A percentile compares a stretch with the other conserved stretches of the same genome.
phyloP scores from a whole-genome alignment of 306 rosid genomes.

The Gastrolobium bilobum region DNA sequence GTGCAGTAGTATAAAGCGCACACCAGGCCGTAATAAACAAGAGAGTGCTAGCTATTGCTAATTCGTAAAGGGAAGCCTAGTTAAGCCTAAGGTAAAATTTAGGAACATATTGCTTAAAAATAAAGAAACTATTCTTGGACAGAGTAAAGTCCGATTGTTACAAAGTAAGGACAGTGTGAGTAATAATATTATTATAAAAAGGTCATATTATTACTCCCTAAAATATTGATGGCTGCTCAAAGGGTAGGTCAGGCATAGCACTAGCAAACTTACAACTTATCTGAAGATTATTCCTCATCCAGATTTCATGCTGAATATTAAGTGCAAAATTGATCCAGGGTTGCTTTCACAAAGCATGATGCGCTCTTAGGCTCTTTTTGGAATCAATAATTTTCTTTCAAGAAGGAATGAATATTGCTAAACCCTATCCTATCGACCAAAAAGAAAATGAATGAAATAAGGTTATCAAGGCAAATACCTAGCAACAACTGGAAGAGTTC shows the following conservation, averaged over 20 bases:
- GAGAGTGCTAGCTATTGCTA: no score
- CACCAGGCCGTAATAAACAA: no score
- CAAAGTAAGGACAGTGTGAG: no score
- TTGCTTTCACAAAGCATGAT: conserved; percentile 7
- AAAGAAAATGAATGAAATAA: neutral
- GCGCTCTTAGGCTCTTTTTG: neutral
- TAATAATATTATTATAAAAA: no score
- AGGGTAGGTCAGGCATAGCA: neutral
- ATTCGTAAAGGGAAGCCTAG: no score
- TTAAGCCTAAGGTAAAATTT: no score
- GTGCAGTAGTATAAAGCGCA: no score
- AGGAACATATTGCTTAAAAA: no score
- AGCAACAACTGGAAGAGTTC: conserved; percentile 6
- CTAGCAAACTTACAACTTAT: neutral
- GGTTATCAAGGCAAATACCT: neutral
- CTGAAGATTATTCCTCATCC: neutral
- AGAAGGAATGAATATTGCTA: neutral
- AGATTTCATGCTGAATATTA: neutral
- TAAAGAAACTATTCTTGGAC: no score
- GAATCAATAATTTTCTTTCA: neutral
- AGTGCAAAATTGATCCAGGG: neutral
- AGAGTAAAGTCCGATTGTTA: no score
- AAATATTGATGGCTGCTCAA: neutral
- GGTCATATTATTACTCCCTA: no score
- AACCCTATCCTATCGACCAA: neutral